Evolutionary conservation across 176 grass and related monocot genomes (phyloP), one percentile per base, ranked within the genome.

Genomic region (Microstegium vimineum): DNA sequence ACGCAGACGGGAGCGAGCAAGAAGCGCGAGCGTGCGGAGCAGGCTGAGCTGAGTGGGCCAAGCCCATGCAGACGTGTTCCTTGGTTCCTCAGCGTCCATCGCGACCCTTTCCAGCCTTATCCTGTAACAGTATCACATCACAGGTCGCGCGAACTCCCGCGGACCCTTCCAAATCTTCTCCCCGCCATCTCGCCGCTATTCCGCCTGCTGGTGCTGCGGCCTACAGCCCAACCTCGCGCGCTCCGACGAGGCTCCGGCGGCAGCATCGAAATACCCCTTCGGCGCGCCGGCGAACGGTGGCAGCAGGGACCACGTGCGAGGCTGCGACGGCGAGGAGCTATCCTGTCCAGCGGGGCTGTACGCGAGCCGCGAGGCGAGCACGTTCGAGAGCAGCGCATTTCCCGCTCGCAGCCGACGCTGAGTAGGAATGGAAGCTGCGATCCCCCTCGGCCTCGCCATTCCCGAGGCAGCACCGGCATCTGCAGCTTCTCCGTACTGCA

Each of bases 341-440:
- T 54, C 51, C 18, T 22, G 51, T 54, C 18, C 18, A 52, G 47
- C 47, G 17, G 2, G 49, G 6, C 47, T 51, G 47, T 18, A 17
- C 49, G 46, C 46, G 51, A 54, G 7, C n/a, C n/a, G 51, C 51
- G 45, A 47, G 17, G 49, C 20, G 22, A 23, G 54, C 54, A 5
- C 56, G 56, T 25, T 26, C 54, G 56, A 8, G 25, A 59, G 56
- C 56, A 10, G 9, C 56, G n/a, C 56, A 59, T 59, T 59, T 27
- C 42, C 63, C 22, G 45, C 13, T 33, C 14, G n/a, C 74, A 23
- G 3, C 22, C 34, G 60, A 62, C 25, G 63, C 14, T 10, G 42
- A 72, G 79, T 5, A 47, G 22, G 54, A 41, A 83, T 87, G 86
- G 80, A 87, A 33, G 33, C 74, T 13, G 80, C 73, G 71, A 74